Conservation (phyloP, 257 asterid genomes). For the Jasminum sambac region DNA sequence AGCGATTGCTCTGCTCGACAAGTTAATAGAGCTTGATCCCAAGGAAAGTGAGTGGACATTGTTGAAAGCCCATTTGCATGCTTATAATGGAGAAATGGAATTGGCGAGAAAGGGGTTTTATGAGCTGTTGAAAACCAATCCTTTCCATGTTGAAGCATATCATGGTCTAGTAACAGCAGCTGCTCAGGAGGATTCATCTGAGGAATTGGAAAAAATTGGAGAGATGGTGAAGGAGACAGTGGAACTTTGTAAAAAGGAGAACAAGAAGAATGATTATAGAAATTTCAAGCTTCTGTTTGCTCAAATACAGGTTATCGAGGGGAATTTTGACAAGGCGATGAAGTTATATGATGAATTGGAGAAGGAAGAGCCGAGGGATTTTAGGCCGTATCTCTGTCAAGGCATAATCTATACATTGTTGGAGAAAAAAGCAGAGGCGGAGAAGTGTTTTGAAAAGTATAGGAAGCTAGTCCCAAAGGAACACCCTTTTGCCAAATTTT, state of each 20-base stretch:
- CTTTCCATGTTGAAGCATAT: constrained; percentile 78
- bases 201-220: constrained; percentile 50
- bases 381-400: constrained; percentile 88
- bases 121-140: constrained; percentile 65
- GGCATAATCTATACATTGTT: constrained; percentile 80
- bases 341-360: constrained; percentile 62
- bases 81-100: constrained; percentile 53
- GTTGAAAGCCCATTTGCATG: constrained; percentile 72
- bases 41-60: constrained; percentile 80
- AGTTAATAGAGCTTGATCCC: constrained; percentile 63
- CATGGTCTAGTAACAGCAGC: constrained; percentile 85
- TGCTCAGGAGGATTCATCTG: constrained; percentile 52
- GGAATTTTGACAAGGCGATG: constrained; percentile 67
- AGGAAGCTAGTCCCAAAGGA: constrained; percentile 77
- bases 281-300: constrained; percentile 86
- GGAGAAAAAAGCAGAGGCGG: constrained; percentile 76
- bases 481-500: constrained; percentile 77
- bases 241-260: constrained; percentile 57
- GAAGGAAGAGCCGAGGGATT: constrained; percentile 91
- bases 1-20: constrained; percentile 57
- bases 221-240: constrained; percentile 51
- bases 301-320: constrained; percentile 71
- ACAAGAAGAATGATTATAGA: constrained; percentile 53
- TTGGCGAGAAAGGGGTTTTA: constrained; percentile 58
- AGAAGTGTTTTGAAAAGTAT: constrained; percentile 76